Evolutionary conservation across 768 basidiomycete genomes (phyloP).

Genomic region (Termitomyces sp.): DNA sequence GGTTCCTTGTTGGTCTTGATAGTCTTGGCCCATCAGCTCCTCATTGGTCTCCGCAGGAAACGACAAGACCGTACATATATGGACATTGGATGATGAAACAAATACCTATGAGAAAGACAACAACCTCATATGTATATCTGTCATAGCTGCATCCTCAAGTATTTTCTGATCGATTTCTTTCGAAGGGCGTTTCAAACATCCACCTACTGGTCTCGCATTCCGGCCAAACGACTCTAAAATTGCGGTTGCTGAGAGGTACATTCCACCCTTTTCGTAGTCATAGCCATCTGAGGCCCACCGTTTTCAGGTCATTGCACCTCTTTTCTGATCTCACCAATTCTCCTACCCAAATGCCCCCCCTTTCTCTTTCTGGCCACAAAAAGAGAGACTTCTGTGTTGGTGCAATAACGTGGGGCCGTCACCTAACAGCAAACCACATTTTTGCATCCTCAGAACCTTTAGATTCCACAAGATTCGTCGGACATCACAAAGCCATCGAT

Average conservation of each 20-base stretch:
- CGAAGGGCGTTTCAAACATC: slow-evolving; percentile 20
- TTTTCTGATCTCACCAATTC: slow-evolving; percentile 14
- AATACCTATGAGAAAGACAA: slow-evolving; percentile 3
- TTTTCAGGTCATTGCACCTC: slow-evolving; percentile 15
- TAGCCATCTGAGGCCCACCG: not conserved
- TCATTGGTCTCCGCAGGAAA: slow-evolving; percentile 46
- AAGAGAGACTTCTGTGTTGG: slow-evolving; percentile 31
- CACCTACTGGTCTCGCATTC: slow-evolving; percentile 44
- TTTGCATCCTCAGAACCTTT: slow-evolving; percentile 58
- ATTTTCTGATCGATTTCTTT: not conserved
- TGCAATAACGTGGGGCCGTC: slow-evolving; percentile 50
- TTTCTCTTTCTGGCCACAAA: slow-evolving; percentile 15
- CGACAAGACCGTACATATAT: slow-evolving; percentile 39
- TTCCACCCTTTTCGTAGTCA: not conserved
- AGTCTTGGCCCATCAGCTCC: slow-evolving; percentile 24
- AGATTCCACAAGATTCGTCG: slow-evolving; percentile 22
- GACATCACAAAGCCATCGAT: slow-evolving; percentile 54
- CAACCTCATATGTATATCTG: not conserved
- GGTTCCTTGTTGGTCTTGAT: not conserved
- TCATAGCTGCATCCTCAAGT: not conserved
- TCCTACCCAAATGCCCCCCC: slow-evolving; percentile 3
- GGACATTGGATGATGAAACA: slow-evolving; percentile 30
- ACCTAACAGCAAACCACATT: slow-evolving; percentile 32
- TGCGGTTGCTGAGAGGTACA: slow-evolving; percentile 40
- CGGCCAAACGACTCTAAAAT: slow-evolving; percentile 36